Evolutionary conservation across 2,329 filamentous ascomycete genomes (phyloP), one percentile per base, ranked within the genome.

Genomic region (Alternaria metachromatica): DNA sequence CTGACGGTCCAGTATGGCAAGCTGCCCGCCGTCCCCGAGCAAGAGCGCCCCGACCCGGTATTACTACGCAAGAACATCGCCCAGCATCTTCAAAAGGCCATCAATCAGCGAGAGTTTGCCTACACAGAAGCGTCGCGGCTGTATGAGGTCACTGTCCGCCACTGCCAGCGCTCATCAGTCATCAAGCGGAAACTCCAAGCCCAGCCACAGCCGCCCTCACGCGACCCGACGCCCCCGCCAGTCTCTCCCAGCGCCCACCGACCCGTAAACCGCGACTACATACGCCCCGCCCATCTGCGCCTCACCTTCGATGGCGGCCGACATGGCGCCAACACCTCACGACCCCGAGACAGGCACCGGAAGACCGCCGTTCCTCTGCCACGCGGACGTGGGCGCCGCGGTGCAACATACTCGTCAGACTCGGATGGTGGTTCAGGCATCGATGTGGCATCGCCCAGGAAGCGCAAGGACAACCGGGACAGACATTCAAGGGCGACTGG

Each of bases 121-220:
- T 85, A 82, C 69, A 86, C 86, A 12, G 87, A 89, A 76, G 85
- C 87, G 8, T 82, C 82, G 65, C 84, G 87, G 21, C 78, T 88
- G 23, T 85, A 85, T 75, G 86, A 88, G 74, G 84, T 87, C 45
- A 84, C 87, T 7, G 83, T 88, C 73, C 84, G 86, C 69, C 86
- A 88, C 72, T 83, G 85, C 68, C 84, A 85, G 67, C 84, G 87
- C 50, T 78, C 90, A 53, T 84, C 84, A 55, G 84, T 85, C 60
- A 89, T 90, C 71, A 86, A 85, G 61, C 83, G 84, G 70, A 90
- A 90, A 78, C 83, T 90, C 20, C 84, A 88, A 64, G 85, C 86
- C 11, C 83, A 90, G 51, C 87, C 88, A 3, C 84, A 87, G 75
- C 88, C 87, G 18, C 84, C 87, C 3, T 88, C 86, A 20, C 83